A percentile compares a stretch with the other conserved stretches of the same genome.
Evolutionary conservation across 1,139 yeast genomes (phyloP).

Genomic region (Pichia sp.): DNA sequence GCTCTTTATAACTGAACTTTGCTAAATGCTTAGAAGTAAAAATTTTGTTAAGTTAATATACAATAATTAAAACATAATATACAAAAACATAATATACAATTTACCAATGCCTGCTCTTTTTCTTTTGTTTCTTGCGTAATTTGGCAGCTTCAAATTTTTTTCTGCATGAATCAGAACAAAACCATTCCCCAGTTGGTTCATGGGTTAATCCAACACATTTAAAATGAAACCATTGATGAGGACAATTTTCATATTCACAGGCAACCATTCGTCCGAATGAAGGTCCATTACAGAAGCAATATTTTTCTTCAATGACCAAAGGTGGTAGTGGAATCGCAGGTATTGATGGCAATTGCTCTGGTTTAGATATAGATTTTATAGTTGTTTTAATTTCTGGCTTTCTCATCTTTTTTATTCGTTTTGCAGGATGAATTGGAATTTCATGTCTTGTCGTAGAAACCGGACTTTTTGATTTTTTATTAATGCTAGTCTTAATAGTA

Average conservation of each 20-base stretch:
- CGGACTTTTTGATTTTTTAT: no score
- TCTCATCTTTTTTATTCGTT: no score
- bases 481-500: no score
- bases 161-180: constrained; percentile 48
- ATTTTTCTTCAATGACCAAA: constrained; percentile 21
- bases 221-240: constrained; percentile 72
- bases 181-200: constrained; percentile 67
- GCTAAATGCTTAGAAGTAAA: no score
- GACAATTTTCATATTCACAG: constrained; percentile 66
- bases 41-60: no score
- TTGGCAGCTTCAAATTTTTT: constrained; percentile 9
- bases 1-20: no score
- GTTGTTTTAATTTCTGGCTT: no score
- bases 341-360: not conserved
- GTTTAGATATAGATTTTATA: not conserved
- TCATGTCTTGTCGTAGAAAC: no score
- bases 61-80: no score
- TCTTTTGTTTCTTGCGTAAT: constrained; percentile 8
- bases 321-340: not conserved
- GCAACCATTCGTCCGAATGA: constrained; percentile 78
- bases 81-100: no score
- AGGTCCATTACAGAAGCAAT: constrained; percentile 64
- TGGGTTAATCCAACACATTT: constrained; percentile 63
- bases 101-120: constrained; percentile 1
- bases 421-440: no score